Base-by-base conservation (phyloP, 108 stramenopile species). In the Cyclostephanos invisitatus region DNA sequence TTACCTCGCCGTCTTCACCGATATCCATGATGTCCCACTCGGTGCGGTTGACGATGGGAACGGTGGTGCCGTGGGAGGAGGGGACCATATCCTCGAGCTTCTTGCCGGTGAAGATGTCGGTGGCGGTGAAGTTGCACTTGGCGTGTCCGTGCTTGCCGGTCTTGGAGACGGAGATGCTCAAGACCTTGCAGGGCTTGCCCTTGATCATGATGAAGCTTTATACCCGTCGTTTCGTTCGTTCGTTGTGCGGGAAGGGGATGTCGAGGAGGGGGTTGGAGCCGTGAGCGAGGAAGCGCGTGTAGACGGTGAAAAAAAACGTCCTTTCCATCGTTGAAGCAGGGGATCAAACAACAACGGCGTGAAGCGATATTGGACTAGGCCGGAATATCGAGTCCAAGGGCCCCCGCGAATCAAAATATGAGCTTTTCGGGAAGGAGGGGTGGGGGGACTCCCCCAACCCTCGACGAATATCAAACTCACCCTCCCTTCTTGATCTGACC, bases 141-240 rank as follows among this genome's bases (percentile, higher is more conserved):
- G 99, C 99, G 95, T 99, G 99, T 61, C 99, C 99, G 96, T 99
- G 99, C 97, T 98, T 98, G 81, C 98, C 98, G 69, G 99, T 99
- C 97, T 98, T 98, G 83, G 98, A 99, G 78, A 98, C 98, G 67
- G 98, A 97, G 69, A 98, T 97, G 78, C 69, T 85, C 69, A 96
- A 77, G 72, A 99, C 97, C 96, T 99, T 99, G 97, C 98, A 99
- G 64, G 98, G 97, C 82, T 91, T 87, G 62, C 95, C 97, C 94
- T 98, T 98, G 91, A 98, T 95, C 90, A 96, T 91, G 78, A 96
- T 95, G 89, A 81, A 91, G 65, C 94, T 92, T 49, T n/a, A 20
- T 67, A 7, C 42, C 0, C 8, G 55, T 36, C 27, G 29, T 57
- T n/a, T n/a, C n/a, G n/a, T n/a, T n/a, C n/a, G n/a, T n/a, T n/a